phyloP scores from a whole-genome alignment of 2,329 filamentous ascomycete genomes.

The Colletotrichum viniferum region DNA sequence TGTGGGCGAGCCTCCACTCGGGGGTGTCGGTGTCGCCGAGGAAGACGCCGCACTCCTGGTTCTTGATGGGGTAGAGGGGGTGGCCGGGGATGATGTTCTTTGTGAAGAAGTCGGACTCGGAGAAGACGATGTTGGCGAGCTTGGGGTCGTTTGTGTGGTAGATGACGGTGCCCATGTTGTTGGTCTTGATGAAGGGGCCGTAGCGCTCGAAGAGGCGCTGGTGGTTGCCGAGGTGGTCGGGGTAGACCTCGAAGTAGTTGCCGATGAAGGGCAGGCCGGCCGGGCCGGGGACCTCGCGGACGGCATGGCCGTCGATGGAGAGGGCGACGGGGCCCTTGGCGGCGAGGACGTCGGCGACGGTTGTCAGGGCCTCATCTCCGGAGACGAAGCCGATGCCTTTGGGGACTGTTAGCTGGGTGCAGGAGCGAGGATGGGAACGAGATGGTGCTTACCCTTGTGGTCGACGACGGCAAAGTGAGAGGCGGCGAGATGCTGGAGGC shows the following conservation, averaged over 20 bases:
- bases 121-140: conserved; percentile 48
- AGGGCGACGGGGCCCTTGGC: conserved; percentile 41
- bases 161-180: conserved; percentile 51
- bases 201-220: conserved; percentile 58
- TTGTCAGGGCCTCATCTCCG: conserved; percentile 33
- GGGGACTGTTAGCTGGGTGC: not conserved
- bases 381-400: conserved; percentile 41
- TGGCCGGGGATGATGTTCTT: conserved; percentile 57
- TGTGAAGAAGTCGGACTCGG: conserved; percentile 56
- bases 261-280: conserved; percentile 53
- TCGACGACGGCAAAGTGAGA: conserved; percentile 49
- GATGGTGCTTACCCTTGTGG: conserved; percentile 34
- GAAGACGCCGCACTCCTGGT: conserved; percentile 46
- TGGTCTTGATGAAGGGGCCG: conserved; percentile 56
- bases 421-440: not conserved
- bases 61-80: conserved; percentile 48
- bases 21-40: conserved; percentile 55
- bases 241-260: conserved; percentile 59
- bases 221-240: conserved; percentile 62
- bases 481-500: conserved; percentile 42
- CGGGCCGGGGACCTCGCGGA: conserved; percentile 56
- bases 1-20: conserved; percentile 58
- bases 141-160: conserved; percentile 57
- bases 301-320: conserved; percentile 51
- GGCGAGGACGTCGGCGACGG: conserved; percentile 38